phyloP scores from a whole-genome alignment of 805 yeast genomes.

The Cyberlindnera sargentensis region DNA sequence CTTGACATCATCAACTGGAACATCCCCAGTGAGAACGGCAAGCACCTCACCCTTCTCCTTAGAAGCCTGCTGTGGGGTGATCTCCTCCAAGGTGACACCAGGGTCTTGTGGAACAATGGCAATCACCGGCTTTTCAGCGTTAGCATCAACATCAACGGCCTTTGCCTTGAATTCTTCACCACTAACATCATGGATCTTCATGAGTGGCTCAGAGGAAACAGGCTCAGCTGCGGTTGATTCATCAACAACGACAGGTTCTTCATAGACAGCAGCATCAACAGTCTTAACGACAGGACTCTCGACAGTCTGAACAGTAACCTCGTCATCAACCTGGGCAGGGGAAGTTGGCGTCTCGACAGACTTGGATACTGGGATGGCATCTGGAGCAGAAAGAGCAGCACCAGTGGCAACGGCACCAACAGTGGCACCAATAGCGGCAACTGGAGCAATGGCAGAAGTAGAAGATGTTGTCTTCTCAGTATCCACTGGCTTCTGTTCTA shows the following conservation, averaged over 20 bases:
- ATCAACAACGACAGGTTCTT: not conserved
- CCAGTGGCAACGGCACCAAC: slow-evolving; percentile 6
- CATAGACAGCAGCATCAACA: slow-evolving; percentile 1
- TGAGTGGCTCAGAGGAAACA: not conserved
- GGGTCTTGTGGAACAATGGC: slow-evolving; percentile 9
- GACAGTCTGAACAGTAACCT: not conserved
- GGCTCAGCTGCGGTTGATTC: not conserved
- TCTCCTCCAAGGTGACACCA: slow-evolving; percentile 10
- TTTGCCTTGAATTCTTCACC: slow-evolving; percentile 10
- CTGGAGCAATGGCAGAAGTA: slow-evolving; percentile 5
- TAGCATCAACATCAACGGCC: slow-evolving; percentile 8
- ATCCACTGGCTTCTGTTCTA: not conserved
- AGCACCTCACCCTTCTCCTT: slow-evolving; percentile 10
- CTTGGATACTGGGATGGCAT: slow-evolving; percentile 2
- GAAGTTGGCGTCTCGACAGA: slow-evolving; percentile 1
- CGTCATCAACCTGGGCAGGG: slow-evolving; percentile 1
- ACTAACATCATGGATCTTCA: slow-evolving; percentile 3
- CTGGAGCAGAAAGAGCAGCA: slow-evolving; percentile 3
- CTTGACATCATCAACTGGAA: slow-evolving; percentile 7
- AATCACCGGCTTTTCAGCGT: slow-evolving; percentile 9
- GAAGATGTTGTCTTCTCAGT: not conserved
- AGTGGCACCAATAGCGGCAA: slow-evolving; percentile 9
- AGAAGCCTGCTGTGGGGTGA: slow-evolving; percentile 15
- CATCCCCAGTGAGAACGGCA: slow-evolving; percentile 9
- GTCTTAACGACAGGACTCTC: slow-evolving; percentile 1